A percentile compares a stretch with the other conserved stretches of the same genome.
These are phyloP conservation scores for Cordyceps cicadae DNA, from an alignment of 2,329 filamentous ascomycete genomes.

Conservation along the genomic window DNA sequence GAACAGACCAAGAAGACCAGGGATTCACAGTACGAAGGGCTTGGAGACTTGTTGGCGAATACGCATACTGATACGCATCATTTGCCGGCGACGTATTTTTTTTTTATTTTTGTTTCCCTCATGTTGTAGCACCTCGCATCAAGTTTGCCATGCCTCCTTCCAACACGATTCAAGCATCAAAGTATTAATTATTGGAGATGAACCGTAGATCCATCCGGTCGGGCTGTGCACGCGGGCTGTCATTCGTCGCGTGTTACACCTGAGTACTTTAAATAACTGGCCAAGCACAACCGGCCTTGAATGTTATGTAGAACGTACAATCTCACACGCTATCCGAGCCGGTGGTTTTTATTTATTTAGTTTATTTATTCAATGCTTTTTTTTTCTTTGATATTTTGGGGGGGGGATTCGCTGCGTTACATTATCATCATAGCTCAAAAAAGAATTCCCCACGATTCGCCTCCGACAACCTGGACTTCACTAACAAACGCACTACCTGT, in stretches of 20 bases:
- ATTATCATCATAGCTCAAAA: too few relatives aligned
- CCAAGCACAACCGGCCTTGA: neutral
- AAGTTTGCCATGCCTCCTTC: too few relatives aligned
- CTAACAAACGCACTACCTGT: too few relatives aligned
- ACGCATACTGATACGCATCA: neutral
- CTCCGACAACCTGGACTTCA: too few relatives aligned
- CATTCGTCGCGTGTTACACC: too few relatives aligned
- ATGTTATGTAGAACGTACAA: neutral
- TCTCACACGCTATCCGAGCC: neutral
- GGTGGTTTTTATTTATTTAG: neutral
- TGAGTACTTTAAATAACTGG: too few relatives aligned
- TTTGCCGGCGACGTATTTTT: neutral
- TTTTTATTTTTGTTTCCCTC: neutral
- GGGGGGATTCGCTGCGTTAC: too few relatives aligned
- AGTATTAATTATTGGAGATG: too few relatives aligned
- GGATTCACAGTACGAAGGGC: neutral
- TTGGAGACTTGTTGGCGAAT: neutral
- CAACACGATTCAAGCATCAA: too few relatives aligned
- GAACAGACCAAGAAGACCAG: neutral
- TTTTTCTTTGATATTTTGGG: neutral
- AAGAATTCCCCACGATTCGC: too few relatives aligned
- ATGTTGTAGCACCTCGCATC: too few relatives aligned
- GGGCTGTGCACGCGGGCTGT: neutral
- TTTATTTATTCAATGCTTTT: neutral
- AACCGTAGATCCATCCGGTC: neutral